These are phyloP conservation scores for Naegleria gruberi DNA, from an alignment of 208 protist genomes.

Conservation along the genomic window DNA sequence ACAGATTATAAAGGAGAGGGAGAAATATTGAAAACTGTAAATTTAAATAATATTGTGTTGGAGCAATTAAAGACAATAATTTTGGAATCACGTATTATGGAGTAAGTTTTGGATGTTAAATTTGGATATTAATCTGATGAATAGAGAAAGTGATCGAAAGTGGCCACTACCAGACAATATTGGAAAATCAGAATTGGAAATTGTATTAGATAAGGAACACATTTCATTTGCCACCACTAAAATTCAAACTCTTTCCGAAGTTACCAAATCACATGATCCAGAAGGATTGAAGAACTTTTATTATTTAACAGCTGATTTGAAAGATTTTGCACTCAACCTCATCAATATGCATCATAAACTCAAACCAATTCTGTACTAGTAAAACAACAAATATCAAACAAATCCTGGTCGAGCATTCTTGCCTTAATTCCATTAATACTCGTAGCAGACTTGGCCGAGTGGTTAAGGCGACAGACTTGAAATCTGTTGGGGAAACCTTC, in stretches of 20 bases:
- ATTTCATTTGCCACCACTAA: slow-evolving; percentile 79
- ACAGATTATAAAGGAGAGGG: slow-evolving; percentile 78
- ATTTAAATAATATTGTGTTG: slow-evolving; percentile 54
- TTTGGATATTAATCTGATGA: background rate
- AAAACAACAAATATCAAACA: background rate
- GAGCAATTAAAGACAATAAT: slow-evolving; percentile 72
- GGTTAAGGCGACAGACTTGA: too few relatives aligned
- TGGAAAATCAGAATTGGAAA: slow-evolving; percentile 77
- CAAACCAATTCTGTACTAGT: slow-evolving; percentile 17
- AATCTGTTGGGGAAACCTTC: too few relatives aligned
- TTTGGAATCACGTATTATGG: slow-evolving; percentile 64
- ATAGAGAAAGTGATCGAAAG: slow-evolving; percentile 36
- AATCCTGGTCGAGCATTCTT: too few relatives aligned
- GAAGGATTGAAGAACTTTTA: slow-evolving; percentile 82
- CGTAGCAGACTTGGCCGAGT: too few relatives aligned
- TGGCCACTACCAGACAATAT: slow-evolving; percentile 74
- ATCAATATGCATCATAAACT: slow-evolving; percentile 83
- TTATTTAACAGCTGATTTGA: slow-evolving; percentile 75
- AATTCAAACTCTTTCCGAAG: slow-evolving; percentile 69
- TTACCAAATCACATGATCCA: slow-evolving; percentile 69
- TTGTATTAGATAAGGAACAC: slow-evolving; percentile 69
- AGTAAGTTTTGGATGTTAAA: slow-evolving; percentile 30
- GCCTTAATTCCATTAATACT: too few relatives aligned
- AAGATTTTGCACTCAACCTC: slow-evolving; percentile 76
- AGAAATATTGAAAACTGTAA: slow-evolving; percentile 82